Evolutionary conservation across 805 yeast genomes (phyloP).

Genomic region (Ogataea angusta): DNA sequence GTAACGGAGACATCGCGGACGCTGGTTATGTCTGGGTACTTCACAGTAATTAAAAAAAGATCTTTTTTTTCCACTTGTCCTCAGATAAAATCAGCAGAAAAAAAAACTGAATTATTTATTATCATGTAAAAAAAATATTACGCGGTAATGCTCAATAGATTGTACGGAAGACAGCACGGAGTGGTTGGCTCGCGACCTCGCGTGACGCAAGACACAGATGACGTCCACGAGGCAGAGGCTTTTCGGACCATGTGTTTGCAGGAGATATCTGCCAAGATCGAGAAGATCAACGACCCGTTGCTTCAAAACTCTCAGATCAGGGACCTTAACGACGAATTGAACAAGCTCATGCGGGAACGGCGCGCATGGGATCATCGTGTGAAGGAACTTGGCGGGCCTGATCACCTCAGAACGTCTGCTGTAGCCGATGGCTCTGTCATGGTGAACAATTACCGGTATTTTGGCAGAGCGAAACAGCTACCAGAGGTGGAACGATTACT

Average conservation of each 20-base stretch:
- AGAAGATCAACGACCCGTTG: slow-evolving; percentile 60
- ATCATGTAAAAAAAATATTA: slow-evolving; percentile 33
- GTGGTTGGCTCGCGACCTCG: slow-evolving; percentile 50
- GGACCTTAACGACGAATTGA: slow-evolving; percentile 71
- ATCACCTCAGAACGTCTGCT: slow-evolving; percentile 39
- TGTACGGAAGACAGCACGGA: no score
- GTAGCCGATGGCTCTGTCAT: slow-evolving; percentile 7
- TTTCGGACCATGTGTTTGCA: slow-evolving; percentile 61
- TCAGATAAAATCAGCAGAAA: background rate
- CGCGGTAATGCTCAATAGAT: no score
- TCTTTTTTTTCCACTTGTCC: slow-evolving; percentile 2
- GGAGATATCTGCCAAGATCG: slow-evolving; percentile 60
- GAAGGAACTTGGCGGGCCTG: slow-evolving; percentile 68
- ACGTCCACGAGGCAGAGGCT: slow-evolving; percentile 61
- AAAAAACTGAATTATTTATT: slow-evolving; percentile 66
- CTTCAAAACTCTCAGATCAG: slow-evolving; percentile 61
- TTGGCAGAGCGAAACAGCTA: slow-evolving; percentile 78
- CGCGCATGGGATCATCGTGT: slow-evolving; percentile 78
- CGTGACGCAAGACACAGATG: slow-evolving; percentile 34
- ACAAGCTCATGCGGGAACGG: slow-evolving; percentile 63
- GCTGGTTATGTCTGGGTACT: background rate
- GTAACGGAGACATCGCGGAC: slow-evolving; percentile 19
- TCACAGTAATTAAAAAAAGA: background rate
- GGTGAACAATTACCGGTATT: slow-evolving; percentile 63
- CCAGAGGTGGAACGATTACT: slow-evolving; percentile 62